Base-by-base conservation (phyloP, 108 stramenopile species). In the Cyclotella baltica region DNA sequence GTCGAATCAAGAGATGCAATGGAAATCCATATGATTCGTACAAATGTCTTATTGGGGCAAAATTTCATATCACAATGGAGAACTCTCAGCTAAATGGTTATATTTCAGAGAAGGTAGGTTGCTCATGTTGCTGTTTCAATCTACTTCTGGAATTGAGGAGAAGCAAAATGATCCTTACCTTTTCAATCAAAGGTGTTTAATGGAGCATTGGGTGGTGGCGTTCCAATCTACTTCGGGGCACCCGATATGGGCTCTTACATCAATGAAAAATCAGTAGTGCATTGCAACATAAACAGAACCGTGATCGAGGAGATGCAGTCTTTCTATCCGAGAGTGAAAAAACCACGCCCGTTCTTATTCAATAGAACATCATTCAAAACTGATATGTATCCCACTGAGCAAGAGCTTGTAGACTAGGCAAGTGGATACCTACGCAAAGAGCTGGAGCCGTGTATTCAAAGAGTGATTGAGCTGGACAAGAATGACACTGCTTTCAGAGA, bases 31-130 rank as follows among this genome's bases (percentile, higher is more conserved):
- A 73, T 29, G 31, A 47, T 33, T 46, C 72, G 16, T 73, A 61
- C 52, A 51, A 62, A 35, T 73, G 72, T 51, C 27, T 73, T 59
- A 2, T 51, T 2, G 61, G 61, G n/a, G 47, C 28, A 43, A 73
- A 73, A 22, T 73, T 73, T 36, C 61, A 61, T 51, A 73, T 73
- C 29, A 73, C 55, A 3, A 73, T 73, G 72, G 72, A 73, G 23
- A 73, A 73, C 34, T 48, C 61, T 22, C 29, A 31, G 43, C 36
- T 73, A 2, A 19, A 73, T 47, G 72, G 72, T 16, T 73, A 73
- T 28, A 23, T 73, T 48, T 73, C 72, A 4, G 72, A 73, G 29
- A 73, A n/a, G n/a, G n/a, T n/a, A n/a, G n/a, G n/a, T n/a, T n/a
- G n/a, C n/a, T n/a, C n/a, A n/a, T n/a, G n/a, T n/a, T n/a, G n/a